Base-by-base conservation (phyloP, 163 green algal species). In the Scenedesmus sp. region DNA sequence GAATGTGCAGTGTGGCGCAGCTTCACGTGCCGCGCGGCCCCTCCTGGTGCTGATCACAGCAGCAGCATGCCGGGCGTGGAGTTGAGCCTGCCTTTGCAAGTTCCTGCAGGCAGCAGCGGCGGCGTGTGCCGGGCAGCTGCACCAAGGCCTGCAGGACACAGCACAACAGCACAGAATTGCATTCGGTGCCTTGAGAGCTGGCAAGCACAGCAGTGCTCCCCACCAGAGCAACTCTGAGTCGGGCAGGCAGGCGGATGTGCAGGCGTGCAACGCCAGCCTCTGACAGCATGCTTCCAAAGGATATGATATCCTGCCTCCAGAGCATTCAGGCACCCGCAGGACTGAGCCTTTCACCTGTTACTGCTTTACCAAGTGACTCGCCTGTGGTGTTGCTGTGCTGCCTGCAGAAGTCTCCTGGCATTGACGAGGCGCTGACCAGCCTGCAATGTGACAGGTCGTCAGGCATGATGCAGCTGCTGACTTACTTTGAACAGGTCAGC, bases 401-500 rank as follows among this genome's bases (percentile, higher is more conserved):
- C 20, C 40, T 61, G 42, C 88, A 92, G 88, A 80, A 85, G 49
- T 89, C 88, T 5, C 88, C 88, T 5, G 68, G 46, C 12, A 46
- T 68, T 9, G 88, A 92, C 15, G 65, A 51, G 0, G 65, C 46
- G 9, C 79, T 92, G 88, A 12, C 72, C 6, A 61, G 42, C 35
- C 68, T 92, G 81, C 65, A 78, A 68, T 40, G 15, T n/a, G 81
- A 85, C 40, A 78, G 88, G n/a, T 85, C 88, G 40, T 15, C 81
- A 42, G 88, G 65, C 37, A 43, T 76, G 16, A 49, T 89, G 44
- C 81, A 89, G 81, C 80, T 88, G 80, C 51, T 92, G 33, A 56
- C 37, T 22, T 89, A 80, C 44, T 89, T 85, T 85, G 88, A 89
- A 42, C 40, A 46, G 88, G 81, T 92, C 37, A 72, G 88, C 40